A percentile compares a stretch with the other conserved stretches of the same genome.
phyloP scores from a whole-genome alignment of 2,329 filamentous ascomycete species.

The Monosporascus sp. region DNA sequence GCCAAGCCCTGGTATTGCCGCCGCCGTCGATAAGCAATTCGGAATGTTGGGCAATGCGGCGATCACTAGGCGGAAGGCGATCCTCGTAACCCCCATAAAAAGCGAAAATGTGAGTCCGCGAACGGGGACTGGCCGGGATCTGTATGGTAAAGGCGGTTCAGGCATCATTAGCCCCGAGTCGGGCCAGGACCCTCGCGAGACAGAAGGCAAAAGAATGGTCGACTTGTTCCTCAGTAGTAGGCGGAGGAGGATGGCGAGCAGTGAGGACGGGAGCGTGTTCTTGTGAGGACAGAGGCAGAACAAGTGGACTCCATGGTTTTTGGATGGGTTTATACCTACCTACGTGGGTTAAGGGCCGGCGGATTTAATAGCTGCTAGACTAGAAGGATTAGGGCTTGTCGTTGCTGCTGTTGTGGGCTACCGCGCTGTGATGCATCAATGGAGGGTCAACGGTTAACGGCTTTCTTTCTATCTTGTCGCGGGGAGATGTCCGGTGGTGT shows the following conservation, averaged over 20 bases:
- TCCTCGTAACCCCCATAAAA: conserved; percentile 3
- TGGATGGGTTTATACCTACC: background rate
- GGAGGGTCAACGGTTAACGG: no score
- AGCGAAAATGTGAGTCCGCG: conserved; percentile 22
- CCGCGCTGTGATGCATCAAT: no score
- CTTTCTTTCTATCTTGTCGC: no score
- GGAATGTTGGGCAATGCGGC: conserved; percentile 5
- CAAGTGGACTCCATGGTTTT: background rate
- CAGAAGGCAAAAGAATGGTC: conserved; percentile 49
- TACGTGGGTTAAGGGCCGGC: background rate
- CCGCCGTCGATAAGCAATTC: conserved; percentile 11
- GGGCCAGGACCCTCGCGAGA: conserved; percentile 21
- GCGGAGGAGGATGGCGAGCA: conserved; percentile 36
- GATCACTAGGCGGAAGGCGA: conserved; percentile 9
- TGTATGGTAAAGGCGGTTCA: conserved; percentile 12
- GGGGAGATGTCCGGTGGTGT: no score
- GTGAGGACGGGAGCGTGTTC: conserved; percentile 31
- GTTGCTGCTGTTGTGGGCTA: background rate
- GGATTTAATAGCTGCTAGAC: background rate
- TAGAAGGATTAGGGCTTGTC: background rate
- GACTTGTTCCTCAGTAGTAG: conserved; percentile 49
- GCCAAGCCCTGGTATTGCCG: conserved; percentile 10
- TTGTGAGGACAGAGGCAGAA: conserved; percentile 15
- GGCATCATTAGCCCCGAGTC: conserved; percentile 11
- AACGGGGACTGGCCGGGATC: conserved; percentile 6